Evolutionary conservation across 2,329 filamentous ascomycete genomes (phyloP).

Genomic region (Aspergillus cejpii): DNA sequence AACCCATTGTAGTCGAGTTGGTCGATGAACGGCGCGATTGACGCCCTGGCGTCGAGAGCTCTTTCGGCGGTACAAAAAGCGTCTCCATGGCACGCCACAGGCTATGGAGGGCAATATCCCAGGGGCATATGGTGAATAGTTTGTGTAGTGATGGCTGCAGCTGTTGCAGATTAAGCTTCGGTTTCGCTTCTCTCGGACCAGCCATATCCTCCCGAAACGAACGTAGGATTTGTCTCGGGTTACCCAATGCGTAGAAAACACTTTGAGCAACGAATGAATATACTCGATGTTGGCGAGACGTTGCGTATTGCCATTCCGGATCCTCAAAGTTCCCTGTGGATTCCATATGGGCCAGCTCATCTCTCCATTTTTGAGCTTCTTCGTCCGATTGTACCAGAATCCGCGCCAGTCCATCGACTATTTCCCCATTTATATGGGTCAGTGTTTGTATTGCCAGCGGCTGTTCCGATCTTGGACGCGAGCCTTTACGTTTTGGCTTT

Average conservation of each 20-base stretch:
- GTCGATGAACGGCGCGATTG: constrained; percentile 28
- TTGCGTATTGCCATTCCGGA: constrained; percentile 35
- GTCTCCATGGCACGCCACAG: constrained; percentile 38
- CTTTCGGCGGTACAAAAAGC: constrained; percentile 36
- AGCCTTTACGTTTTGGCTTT: constrained; percentile 12
- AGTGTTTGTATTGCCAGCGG: constrained; percentile 27
- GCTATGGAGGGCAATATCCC: constrained; percentile 38
- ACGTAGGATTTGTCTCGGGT: constrained; percentile 34
- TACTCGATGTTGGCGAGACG: constrained; percentile 31
- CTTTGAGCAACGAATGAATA: constrained; percentile 42
- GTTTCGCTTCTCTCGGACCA: constrained; percentile 1
- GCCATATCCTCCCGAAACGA: constrained; percentile 33
- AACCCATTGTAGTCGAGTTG: constrained; percentile 21
- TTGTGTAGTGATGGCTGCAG: constrained; percentile 32
- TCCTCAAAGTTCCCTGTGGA: constrained; percentile 33
- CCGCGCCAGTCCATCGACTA: constrained; percentile 33
- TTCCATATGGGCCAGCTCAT: constrained; percentile 36
- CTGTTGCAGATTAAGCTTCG: constrained; percentile 25
- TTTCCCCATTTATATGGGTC: constrained; percentile 33
- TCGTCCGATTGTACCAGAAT: constrained; percentile 34
- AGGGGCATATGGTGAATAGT: constrained; percentile 35
- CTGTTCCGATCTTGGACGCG: constrained; percentile 9
- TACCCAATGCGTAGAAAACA: constrained; percentile 40
- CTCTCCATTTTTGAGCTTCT: constrained; percentile 34
- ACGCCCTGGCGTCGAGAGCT: constrained; percentile 27